Base-by-base conservation (phyloP, 805 yeast species). In the Candida fluviatilis region DNA sequence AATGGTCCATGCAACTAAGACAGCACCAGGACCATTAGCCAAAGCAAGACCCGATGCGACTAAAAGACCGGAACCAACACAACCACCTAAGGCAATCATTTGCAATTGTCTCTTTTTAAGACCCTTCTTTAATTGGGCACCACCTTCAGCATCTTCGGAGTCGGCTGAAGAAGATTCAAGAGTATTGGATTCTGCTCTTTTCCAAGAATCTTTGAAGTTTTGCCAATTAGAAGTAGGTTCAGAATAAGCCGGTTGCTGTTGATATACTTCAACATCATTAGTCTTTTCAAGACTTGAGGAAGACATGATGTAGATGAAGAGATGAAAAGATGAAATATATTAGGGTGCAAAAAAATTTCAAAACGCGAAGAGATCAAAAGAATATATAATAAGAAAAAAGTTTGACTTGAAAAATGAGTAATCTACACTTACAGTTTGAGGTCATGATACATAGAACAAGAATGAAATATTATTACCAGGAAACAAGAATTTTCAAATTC, bases 1-100 rank as follows among this genome's bases (percentile, higher is more conserved):
- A 15, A 67, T 48, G 8, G 64, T 61, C 70, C 70, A 67, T 0
- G 62, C 64, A 15, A 45, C 38, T 19, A 45, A 31, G 18, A 45
- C 38, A 4, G 63, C 64, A 2, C 64, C 60, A 15, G 68, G 67
- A 1, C 71, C 71, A 16, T 49, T 50, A 21, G 49, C 45, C 27
- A 67, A 53, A 12, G 72, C 67, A 29, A 55, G 43, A 1, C 72
- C 72, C 1, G 62, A 54, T 1, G 64, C 73, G 32, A 67, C 64
- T 39, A 67, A 60, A 31, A 67, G 52, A 4, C 73, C 73, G 19
- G 62, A 52, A 0, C 73, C 73, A 14, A 67, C 66, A 44, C 71
- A 66, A 1, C 71, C 69, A 4, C 70, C 69, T 19, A 67, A 50
- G 4, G 71, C 63, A 35, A 67, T 67, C 60, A 67, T 60, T 43